phyloP scores from a whole-genome alignment of 768 basidiomycete genomes.

The Termitomyces sp. region DNA sequence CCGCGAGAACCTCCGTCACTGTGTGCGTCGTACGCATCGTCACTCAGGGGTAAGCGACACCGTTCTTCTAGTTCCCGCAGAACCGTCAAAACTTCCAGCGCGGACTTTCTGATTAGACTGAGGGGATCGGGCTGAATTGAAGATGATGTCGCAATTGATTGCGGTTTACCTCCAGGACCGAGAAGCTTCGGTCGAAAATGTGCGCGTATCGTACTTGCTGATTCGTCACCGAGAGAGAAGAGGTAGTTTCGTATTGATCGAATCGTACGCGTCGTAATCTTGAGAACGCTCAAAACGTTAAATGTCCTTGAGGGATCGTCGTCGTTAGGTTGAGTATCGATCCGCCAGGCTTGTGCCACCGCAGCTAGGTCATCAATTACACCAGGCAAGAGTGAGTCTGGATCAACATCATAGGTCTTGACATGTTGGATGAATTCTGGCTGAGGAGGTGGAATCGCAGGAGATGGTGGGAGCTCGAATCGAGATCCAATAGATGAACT shows the following conservation, averaged over 20 bases:
- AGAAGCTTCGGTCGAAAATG: slow-evolving; percentile 56
- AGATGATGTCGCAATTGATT: slow-evolving; percentile 26
- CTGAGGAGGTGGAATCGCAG: slow-evolving; percentile 44
- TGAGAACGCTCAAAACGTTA: slow-evolving; percentile 69
- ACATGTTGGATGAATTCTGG: slow-evolving; percentile 51
- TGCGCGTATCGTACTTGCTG: slow-evolving; percentile 47
- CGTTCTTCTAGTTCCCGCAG: slow-evolving; percentile 80
- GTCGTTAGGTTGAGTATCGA: slow-evolving; percentile 27
- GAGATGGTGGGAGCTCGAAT: slow-evolving; percentile 71
- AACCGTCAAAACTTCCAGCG: slow-evolving; percentile 78
- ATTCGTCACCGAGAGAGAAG: slow-evolving; percentile 76
- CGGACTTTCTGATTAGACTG: slow-evolving; percentile 66
- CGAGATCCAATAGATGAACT: slow-evolving; percentile 40
- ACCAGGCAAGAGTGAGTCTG: slow-evolving; percentile 71
- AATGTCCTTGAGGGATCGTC: slow-evolving; percentile 20
- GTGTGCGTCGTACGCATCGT: slow-evolving; percentile 81
- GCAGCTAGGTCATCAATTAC: slow-evolving; percentile 71
- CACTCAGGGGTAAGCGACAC: slow-evolving; percentile 68
- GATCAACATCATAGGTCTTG: slow-evolving; percentile 69
- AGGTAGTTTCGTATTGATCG: slow-evolving; percentile 83
- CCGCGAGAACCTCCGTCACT: slow-evolving; percentile 56
- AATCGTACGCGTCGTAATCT: slow-evolving; percentile 76
- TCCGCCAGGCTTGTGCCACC: slow-evolving; percentile 61
- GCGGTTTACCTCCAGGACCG: slow-evolving; percentile 30
- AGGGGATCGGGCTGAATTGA: slow-evolving; percentile 51